Evolutionary conservation across 257 asterid species (phyloP), one percentile per base, ranked within the genome.

Genomic region (Primulina tabacum): DNA sequence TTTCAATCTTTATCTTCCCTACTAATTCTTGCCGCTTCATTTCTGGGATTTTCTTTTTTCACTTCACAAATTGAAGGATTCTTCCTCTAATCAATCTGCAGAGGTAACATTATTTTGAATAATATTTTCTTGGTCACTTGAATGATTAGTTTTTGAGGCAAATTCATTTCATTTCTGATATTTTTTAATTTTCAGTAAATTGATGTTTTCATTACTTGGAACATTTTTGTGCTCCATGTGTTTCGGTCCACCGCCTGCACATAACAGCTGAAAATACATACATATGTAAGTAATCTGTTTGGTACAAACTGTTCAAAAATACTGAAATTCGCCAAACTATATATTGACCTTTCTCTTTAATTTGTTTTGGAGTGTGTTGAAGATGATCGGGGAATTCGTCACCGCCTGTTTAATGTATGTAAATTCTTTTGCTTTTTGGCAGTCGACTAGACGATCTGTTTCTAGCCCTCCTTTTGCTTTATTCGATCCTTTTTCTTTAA

Each of bases 331-430:
- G 50, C 50, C 43, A 9, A 8, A 40, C 10, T 40, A 14, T 47
- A 28, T 28, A 28, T 28, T 17, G 57, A 16, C 18, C 8, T 17
- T 50, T 50, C 2, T 50, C 0, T 17, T 50, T 50, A 16, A 16
- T 4, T 50, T 50, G 0, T 50, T 50, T 50, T 50, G 55, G 55
- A 47, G 55, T 14, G 18, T 1, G n/a, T 57, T 35, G 38, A 79
- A 74, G 79, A 84, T 84, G 88, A 60, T 81, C 71, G 86, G 86
- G 55, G 86, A 79, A 58, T 61, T 84, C 64, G 33, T 79, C 71
- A 68, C 81, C 69, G 70, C 78, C 52, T 30, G 77, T 52, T 77
- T 84, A 69, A 77, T 79, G 88, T 84, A 81, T 32, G 69, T 65
- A 34, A 8, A 40, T 29, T 20, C 20, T 73, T 65, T 18, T 21